phyloP scores from a whole-genome alignment of 441 rosid genomes.

The Pelargonium australe region DNA sequence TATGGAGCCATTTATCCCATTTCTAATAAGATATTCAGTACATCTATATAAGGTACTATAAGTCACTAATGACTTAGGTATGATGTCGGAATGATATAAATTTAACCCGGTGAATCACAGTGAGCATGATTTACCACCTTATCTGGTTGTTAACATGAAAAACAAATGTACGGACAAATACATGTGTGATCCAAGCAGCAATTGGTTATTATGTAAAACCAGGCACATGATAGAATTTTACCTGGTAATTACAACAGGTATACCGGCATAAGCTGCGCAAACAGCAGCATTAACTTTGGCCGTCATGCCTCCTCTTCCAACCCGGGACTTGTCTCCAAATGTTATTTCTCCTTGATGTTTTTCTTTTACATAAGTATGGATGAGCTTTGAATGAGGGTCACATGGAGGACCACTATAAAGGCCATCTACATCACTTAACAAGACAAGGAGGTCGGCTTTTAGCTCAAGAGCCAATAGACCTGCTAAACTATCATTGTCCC shows the following conservation, averaged over 20 bases:
- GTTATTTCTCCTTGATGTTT: constrained; percentile 31
- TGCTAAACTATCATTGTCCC: constrained; percentile 33
- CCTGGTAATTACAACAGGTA: constrained; percentile 35
- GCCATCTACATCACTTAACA: constrained; percentile 35
- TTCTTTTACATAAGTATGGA: constrained; percentile 28
- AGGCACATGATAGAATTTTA: constrained; percentile 4
- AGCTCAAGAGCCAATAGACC: constrained; percentile 26
- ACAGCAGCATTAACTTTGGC: constrained; percentile 34
- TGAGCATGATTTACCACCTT: too few species aligned
- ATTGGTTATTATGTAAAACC: neutral
- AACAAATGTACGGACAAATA: too few species aligned
- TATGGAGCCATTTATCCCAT: neutral
- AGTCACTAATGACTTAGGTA: too few species aligned
- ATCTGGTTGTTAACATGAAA: too few species aligned
- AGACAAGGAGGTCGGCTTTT: constrained; percentile 26
- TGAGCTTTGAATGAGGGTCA: constrained; percentile 28
- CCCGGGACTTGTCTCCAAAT: constrained; percentile 33
- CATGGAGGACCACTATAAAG: constrained; percentile 33
- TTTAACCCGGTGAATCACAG: neutral
- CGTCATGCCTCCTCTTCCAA: constrained; percentile 37
- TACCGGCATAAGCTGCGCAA: constrained; percentile 28
- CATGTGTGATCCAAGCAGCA: neutral
- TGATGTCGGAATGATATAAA: neutral
- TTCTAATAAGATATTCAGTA: neutral
- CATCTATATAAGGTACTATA: too few species aligned